A percentile compares a stretch with the other conserved stretches of the same genome.
Evolutionary conservation across 441 rosid species (phyloP).

Genomic region (Adansonia rubrostipa): DNA sequence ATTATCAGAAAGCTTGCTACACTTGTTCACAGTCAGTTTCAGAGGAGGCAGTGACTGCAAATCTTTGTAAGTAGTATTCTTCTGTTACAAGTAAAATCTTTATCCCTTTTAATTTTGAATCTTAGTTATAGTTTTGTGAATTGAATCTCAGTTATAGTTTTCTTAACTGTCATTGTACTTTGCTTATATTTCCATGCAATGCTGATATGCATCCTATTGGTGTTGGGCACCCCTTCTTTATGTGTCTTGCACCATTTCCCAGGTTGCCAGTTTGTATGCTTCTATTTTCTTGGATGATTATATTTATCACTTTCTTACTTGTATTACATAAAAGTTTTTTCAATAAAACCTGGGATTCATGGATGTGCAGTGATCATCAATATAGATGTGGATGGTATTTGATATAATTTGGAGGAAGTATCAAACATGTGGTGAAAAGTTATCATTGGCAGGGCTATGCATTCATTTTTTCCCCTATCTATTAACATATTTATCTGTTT

Average conservation of each 20-base stretch:
- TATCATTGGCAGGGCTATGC: not conserved
- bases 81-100: slow-evolving; percentile 15
- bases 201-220: not conserved
- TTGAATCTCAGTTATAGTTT: too few relatives aligned
- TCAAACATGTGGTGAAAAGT: not conserved
- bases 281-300: not conserved
- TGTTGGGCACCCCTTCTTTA: not conserved
- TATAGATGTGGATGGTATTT: not conserved
- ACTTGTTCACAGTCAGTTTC: slow-evolving; percentile 67
- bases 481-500: slow-evolving; percentile 18
- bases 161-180: not conserved
- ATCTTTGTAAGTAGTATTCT: slow-evolving; percentile 67
- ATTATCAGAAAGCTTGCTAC: slow-evolving; percentile 72
- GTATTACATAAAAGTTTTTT: not conserved
- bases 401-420: not conserved
- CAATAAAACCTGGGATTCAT: not conserved
- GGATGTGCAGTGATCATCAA: not conserved
- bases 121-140: not conserved
- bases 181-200: not conserved
- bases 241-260: not conserved
- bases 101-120: slow-evolving; percentile 8
- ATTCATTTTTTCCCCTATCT: not conserved
- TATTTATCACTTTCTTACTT: not conserved
- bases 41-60: slow-evolving; percentile 70
- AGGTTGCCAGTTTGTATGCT: not conserved